Evolutionary conservation across 345 rosid species (phyloP), one percentile per base, ranked within the genome.

Genomic region (Ceriops zippeliana): DNA sequence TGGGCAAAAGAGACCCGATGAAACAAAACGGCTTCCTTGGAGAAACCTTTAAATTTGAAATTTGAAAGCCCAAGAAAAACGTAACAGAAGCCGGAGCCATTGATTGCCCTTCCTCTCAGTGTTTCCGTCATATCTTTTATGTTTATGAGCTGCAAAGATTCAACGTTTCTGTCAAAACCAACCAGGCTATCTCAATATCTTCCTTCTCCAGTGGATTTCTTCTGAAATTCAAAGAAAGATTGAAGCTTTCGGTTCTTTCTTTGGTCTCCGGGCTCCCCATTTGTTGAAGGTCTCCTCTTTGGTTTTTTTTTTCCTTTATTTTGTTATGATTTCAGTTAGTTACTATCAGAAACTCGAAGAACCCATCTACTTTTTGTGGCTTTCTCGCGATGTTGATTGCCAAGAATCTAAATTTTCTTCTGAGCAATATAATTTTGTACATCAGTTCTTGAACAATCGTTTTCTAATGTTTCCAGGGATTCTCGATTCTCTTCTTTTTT

Each of bases 51-150:
- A 56, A 58, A 62, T 57, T 71, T 76, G 59, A 60, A 76, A 71
- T 67, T 71, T 76, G 63, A 76, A 76, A 70, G 58, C 49, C 52
- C 60, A 52, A 70, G 28, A 61, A 62, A 62, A 70, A 19, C 67
- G 67, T 53, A 70, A 70, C 73, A 62, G 73, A 62, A 70, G 38
- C 42, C 62, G 35, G 21, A 70, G 61, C 67, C 73, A 62, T 70
- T 70, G 67, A 62, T 62, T 67, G 27, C 66, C 59, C 13, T 20
- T 15, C 30, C 37, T 42, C 63, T 26, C 57, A 0, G 49, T 52
- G 16, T 7, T 17, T 17, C 22, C 24, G 24, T 65, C 35, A 6
- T 26, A 38, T 58, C 30, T 19, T 67, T 47, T 60, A 17, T 61
- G 60, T 61, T 62, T 70, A 34, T 70, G 62, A 61, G 53, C 7